These are phyloP conservation scores for Onygenales sp. DNA, from an alignment of 2,329 filamentous ascomycete genomes.

Conservation along the genomic window DNA sequence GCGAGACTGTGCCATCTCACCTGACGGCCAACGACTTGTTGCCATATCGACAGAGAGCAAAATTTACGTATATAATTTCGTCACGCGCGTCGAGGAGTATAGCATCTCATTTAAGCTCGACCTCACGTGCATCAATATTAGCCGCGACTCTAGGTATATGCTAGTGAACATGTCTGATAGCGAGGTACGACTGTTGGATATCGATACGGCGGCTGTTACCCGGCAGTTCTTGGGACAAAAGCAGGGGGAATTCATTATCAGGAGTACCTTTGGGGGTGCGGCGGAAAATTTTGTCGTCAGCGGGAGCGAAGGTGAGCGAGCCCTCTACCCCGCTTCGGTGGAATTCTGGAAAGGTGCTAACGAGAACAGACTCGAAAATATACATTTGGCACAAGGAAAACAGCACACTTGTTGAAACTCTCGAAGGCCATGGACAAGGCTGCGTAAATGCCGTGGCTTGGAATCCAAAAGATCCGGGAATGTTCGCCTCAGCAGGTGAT, in stretches of 20 bases:
- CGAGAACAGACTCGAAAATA: conserved; percentile 51
- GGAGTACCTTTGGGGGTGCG: conserved; percentile 77
- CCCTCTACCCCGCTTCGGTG: no score
- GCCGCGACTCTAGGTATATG: conserved; percentile 67
- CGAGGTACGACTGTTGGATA: conserved; percentile 68
- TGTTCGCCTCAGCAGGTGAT: conserved; percentile 88
- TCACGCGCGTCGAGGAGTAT: conserved; percentile 64
- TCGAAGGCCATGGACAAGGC: conserved; percentile 60
- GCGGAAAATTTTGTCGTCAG: conserved; percentile 86
- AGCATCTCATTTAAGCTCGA: conserved; percentile 60
- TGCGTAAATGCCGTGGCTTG: conserved; percentile 81
- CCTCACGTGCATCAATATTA: conserved; percentile 72
- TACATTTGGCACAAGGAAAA: conserved; percentile 88
- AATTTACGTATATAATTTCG: conserved; percentile 73
- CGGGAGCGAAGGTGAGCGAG: conserved; percentile 69
- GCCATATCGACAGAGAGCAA: conserved; percentile 62
- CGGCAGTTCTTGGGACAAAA: conserved; percentile 67
- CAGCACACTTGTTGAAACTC: conserved; percentile 62
- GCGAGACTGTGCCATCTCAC: conserved; percentile 75
- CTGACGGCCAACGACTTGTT: conserved; percentile 69
- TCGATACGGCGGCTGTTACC: conserved; percentile 61
- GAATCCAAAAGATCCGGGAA: conserved; percentile 71
- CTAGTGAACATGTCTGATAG: conserved; percentile 74
- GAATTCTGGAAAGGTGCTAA: background rate
- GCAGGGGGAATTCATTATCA: conserved; percentile 69